A percentile compares a stretch with the other conserved stretches of the same genome.
Conservation (phyloP, 169 alveolate species). For the Sarcocystis neurona region DNA sequence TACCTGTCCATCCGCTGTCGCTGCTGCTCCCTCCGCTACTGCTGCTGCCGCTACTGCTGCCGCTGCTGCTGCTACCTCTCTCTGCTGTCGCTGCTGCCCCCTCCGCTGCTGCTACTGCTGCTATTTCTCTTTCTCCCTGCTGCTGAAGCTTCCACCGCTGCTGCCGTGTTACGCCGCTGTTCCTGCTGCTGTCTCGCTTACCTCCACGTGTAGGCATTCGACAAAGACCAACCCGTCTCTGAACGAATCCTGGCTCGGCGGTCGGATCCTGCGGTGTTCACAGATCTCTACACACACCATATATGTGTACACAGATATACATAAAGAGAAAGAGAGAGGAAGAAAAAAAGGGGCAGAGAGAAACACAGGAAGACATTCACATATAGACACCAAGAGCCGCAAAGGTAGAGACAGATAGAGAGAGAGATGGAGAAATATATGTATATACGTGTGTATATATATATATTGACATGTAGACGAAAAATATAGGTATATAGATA, state of each 20-base stretch:
- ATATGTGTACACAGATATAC: background rate
- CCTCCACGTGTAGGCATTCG: constrained; percentile 55
- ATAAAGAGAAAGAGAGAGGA: background rate
- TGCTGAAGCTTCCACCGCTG: too few relatives aligned
- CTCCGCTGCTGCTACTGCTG: too few relatives aligned
- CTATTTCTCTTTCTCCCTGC: too few relatives aligned
- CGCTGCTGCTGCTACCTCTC: too few relatives aligned
- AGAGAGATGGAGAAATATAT: background rate
- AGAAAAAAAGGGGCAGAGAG: background rate
- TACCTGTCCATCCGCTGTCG: too few relatives aligned
- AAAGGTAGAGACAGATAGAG: background rate
- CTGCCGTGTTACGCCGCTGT: too few relatives aligned
- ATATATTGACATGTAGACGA: background rate
- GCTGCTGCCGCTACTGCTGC: too few relatives aligned
- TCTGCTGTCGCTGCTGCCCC: too few relatives aligned
- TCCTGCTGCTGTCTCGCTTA: background rate
- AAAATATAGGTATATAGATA: background rate
- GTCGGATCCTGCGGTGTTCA: constrained; percentile 30
- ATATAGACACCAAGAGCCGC: background rate
- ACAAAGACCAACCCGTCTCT: constrained; percentile 51
- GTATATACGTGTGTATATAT: background rate
- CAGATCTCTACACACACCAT: background rate
- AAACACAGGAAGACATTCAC: background rate
- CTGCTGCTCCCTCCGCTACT: too few relatives aligned
- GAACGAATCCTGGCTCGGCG: constrained; percentile 58